These are phyloP conservation scores for Porphyrellus sp. DNA, from an alignment of 1,284 basidiomycete species.

Conservation along the genomic window DNA sequence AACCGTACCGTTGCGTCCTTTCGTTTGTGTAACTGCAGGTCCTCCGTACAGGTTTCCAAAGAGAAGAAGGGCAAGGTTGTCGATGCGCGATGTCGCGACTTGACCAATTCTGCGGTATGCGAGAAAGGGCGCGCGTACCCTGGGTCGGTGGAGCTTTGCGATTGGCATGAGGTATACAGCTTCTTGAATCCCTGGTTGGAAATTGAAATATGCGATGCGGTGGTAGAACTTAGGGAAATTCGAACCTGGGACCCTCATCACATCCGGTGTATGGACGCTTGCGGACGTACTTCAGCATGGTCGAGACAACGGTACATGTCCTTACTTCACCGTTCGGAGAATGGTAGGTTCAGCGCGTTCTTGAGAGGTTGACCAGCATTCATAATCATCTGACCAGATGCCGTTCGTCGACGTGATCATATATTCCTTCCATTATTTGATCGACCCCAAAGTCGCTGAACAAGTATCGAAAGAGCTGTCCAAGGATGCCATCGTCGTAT, in stretches of 20 bases:
- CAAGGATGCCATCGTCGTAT: conserved; percentile 98
- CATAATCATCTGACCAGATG: conserved; percentile 58
- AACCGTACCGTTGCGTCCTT: neutral
- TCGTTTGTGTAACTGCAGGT: conserved; percentile 4
- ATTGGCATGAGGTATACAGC: conserved; percentile 86
- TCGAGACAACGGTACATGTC: conserved; percentile 83
- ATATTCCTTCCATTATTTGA: conserved; percentile 98
- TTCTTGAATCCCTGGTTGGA: neutral
- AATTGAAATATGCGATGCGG: neutral
- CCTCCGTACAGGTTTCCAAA: conserved; percentile 67
- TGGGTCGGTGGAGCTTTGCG: conserved; percentile 89
- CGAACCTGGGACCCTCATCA: conserved; percentile 83
- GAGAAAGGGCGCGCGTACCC: conserved; percentile 87
- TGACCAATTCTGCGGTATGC: conserved; percentile 85
- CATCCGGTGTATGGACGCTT: conserved; percentile 90
- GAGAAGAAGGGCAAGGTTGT: conserved; percentile 99
- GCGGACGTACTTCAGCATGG: conserved; percentile 93
- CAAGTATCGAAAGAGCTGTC: conserved; percentile 98
- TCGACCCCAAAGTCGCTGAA: conserved; percentile 98
- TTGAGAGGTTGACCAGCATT: neutral
- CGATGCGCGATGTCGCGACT: conserved; percentile 93
- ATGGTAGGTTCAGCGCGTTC: conserved; percentile 62
- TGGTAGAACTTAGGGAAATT: conserved; percentile 68
- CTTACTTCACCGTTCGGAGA: conserved; percentile 94
- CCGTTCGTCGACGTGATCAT: conserved; percentile 95